Conservation (phyloP, 2,329 filamentous ascomycete species). For the Graphilbum ipis-grandicollis region DNA sequence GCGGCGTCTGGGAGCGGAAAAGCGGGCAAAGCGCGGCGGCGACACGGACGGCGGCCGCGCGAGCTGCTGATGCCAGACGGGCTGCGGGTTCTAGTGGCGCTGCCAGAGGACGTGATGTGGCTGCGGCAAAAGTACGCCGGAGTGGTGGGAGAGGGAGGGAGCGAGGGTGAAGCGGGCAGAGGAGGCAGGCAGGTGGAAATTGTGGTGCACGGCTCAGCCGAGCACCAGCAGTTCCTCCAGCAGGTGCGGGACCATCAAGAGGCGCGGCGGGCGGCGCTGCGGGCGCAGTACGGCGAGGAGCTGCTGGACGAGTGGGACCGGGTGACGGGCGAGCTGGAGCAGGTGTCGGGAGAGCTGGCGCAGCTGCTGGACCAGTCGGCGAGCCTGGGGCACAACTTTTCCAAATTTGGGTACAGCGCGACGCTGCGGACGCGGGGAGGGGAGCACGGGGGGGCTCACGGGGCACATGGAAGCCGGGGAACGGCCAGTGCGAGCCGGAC, state of each 20-base stretch:
- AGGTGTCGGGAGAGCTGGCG: conserved; percentile 33
- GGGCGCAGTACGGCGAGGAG: conserved; percentile 27
- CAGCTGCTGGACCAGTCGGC: conserved; percentile 28
- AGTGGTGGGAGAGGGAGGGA: conserved; percentile 11
- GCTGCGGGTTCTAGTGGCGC: conserved; percentile 35
- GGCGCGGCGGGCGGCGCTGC: conserved; percentile 24
- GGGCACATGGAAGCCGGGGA: conserved; percentile 20
- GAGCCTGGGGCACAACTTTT: conserved; percentile 41
- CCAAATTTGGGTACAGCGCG: conserved; percentile 44
- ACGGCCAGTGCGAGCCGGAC: conserved; percentile 12
- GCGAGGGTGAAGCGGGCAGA: background rate
- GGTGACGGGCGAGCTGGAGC: conserved; percentile 33
- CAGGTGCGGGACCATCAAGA: conserved; percentile 36
- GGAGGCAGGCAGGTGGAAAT: conserved; percentile 29
- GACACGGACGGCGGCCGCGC: conserved; percentile 18
- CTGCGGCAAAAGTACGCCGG: conserved; percentile 25
- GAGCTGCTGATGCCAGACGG: conserved; percentile 40
- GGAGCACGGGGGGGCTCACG: conserved; percentile 14
- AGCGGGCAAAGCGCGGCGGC: too few species aligned
- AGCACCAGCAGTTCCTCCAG: conserved; percentile 27
- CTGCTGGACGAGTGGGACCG: conserved; percentile 37
- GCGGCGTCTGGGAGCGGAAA: too few species aligned
- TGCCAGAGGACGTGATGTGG: conserved; percentile 34
- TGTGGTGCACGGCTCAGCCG: conserved; percentile 36
- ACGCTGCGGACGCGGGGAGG: conserved; percentile 28